Conservation (phyloP, 257 asterid genomes). For the Lithospermum erythrorhizon region DNA sequence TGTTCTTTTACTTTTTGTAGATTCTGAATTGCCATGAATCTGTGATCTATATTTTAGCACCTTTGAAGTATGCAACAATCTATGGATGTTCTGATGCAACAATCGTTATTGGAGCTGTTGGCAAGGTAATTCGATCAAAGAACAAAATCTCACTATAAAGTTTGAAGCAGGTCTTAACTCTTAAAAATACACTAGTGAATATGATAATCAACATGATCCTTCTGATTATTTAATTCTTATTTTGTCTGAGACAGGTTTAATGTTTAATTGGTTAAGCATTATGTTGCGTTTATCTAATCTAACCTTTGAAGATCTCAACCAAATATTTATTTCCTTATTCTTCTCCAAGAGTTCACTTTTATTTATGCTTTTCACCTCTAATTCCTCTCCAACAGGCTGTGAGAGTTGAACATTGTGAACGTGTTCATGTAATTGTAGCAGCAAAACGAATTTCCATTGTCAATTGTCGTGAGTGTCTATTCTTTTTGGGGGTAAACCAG, state of each 20-base stretch:
- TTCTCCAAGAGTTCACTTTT: not conserved
- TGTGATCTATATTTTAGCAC: conserved; percentile 82
- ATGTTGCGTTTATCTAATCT: too few species aligned
- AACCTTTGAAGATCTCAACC: too few species aligned
- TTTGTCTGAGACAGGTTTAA: too few species aligned
- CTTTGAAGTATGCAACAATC: conserved; percentile 70
- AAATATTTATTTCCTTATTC: too few species aligned
- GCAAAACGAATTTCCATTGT: conserved; percentile 85
- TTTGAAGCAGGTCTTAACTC: not conserved
- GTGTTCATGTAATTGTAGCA: conserved; percentile 85
- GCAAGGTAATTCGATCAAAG: conserved; percentile 54
- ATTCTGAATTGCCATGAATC: conserved; percentile 96
- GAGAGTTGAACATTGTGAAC: conserved; percentile 95
- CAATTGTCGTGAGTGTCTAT: conserved; percentile 90
- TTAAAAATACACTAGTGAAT: too few species aligned
- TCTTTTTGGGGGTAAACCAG: conserved; percentile 89
- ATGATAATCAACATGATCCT: too few species aligned
- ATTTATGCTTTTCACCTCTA: not conserved
- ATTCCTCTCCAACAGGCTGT: conserved; percentile 50
- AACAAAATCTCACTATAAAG: not conserved
- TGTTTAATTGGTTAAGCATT: too few species aligned
- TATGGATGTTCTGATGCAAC: conserved; percentile 99
- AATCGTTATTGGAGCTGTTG: conserved; percentile 88
- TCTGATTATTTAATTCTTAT: too few species aligned
- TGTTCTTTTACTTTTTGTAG: conserved; percentile 26